Evolutionary conservation across 164 flowering plant species (phyloP).

Genomic region (Stephania yunnanensis): DNA sequence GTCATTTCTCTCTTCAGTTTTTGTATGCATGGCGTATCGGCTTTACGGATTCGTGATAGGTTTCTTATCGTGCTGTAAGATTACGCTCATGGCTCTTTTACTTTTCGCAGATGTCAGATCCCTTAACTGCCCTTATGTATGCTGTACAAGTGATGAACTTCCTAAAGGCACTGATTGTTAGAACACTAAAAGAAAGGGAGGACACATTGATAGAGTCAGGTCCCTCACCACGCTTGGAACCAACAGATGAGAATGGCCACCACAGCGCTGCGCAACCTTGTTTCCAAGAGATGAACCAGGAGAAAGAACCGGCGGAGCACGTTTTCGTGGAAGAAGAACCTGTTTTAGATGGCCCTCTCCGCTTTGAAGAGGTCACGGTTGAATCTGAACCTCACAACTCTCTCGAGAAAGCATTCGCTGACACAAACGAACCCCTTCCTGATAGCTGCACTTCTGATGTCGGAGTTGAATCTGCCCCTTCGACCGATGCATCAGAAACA

Average conservation of each 20-base stretch:
- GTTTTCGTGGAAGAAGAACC: constrained; percentile 27
- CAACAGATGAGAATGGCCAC: constrained; percentile 48
- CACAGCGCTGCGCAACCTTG: constrained; percentile 40
- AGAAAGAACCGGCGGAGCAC: constrained; percentile 31
- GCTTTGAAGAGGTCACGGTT: constrained; percentile 12
- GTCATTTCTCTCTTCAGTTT: too few species aligned
- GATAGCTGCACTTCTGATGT: constrained; percentile 17
- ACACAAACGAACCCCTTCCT: constrained; percentile 27
- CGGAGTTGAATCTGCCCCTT: constrained; percentile 17
- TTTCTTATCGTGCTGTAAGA: too few species aligned
- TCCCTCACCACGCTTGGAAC: constrained; percentile 34
- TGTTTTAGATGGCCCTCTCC: constrained; percentile 20
- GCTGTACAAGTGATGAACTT: constrained; percentile 93
- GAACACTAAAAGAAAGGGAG: constrained; percentile 52
- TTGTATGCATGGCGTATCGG: too few species aligned
- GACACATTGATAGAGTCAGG: constrained; percentile 37
- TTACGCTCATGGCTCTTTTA: constrained; percentile 21
- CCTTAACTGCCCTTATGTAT: constrained; percentile 81
- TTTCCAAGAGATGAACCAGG: constrained; percentile 14
- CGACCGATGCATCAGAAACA: constrained; percentile 7
- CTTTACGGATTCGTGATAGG: too few species aligned
- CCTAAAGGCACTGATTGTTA: constrained; percentile 61
- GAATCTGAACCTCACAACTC: constrained; percentile 17
- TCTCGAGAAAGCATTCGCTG: constrained; percentile 19
- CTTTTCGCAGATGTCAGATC: constrained; percentile 74